Conservation (phyloP, 768 basidiomycete genomes). For the Rhodotorula kratochvilovae region DNA sequence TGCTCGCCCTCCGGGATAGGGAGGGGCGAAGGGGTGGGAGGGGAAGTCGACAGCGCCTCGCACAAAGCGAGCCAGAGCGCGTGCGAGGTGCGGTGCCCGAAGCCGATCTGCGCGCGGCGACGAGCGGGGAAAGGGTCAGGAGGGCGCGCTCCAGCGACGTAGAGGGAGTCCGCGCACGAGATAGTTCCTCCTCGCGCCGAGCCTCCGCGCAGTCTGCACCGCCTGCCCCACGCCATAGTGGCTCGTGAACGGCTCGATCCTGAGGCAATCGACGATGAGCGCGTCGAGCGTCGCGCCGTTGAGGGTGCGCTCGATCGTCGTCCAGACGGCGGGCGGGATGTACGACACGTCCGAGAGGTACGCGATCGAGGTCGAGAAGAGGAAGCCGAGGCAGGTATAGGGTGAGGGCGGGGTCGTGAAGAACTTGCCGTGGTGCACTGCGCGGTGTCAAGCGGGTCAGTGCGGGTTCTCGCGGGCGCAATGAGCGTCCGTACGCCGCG, state of each 20-base stretch:
- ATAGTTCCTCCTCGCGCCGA: conserved; percentile 64
- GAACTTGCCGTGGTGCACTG: conserved; percentile 42
- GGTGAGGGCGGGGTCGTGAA: conserved; percentile 38
- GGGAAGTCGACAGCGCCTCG: conserved; percentile 9
- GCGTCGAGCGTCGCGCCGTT: conserved; percentile 12
- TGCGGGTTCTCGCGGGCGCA: background rate
- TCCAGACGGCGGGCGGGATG: conserved; percentile 71
- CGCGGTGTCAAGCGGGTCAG: background rate
- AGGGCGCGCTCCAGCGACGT: background rate
- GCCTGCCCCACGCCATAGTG: conserved; percentile 72
- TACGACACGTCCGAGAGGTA: conserved; percentile 80
- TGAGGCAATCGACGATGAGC: conserved; percentile 68
- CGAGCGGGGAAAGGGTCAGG: background rate
- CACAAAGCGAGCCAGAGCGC: conserved; percentile 16
- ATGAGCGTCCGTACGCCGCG: background rate
- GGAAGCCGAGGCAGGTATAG: conserved; percentile 42
- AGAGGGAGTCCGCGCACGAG: conserved; percentile 56
- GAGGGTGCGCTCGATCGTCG: background rate
- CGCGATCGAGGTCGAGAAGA: conserved; percentile 58
- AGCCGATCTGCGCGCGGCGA: conserved; percentile 25
- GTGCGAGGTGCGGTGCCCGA: conserved; percentile 38
- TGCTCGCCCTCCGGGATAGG: background rate
- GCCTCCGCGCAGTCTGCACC: conserved; percentile 55
- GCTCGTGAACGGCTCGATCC: conserved; percentile 63
- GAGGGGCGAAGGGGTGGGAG: background rate